Base-by-base conservation (phyloP, 768 basidiomycete species). In the Crepidotus variabilis region DNA sequence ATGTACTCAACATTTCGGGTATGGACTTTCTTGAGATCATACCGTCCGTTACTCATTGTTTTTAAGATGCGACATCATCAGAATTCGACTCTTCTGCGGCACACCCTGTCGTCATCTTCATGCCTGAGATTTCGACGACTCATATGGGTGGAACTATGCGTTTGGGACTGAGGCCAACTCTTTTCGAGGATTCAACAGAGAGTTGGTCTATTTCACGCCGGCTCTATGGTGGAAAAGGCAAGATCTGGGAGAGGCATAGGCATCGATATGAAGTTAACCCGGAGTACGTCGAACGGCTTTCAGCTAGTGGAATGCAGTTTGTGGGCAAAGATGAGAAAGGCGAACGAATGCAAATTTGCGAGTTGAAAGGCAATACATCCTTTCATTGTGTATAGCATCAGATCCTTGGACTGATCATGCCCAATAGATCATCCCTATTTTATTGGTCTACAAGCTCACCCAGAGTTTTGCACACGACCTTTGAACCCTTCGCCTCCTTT, bases 81-180 rank as follows among this genome's bases (percentile, higher is more conserved):
- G 96, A 99, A 71, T 90, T 98, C 63, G 72, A 79, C 39, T 66
- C 81, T 2, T 71, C 82, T 1, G 75, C 86, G 1, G 69, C 74
- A n/a, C 75, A 88, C 60, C 90, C 89, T 0, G 79, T 94, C 55
- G 78, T 98, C 71, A 80, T 98, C 63, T 98, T 95, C 82, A 99
- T 99, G 97, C 97, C 97, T 16, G 97, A 99, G 70, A 92, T 99
- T 63, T 97, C 94, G 10, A 90, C 88, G 68, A 98, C 95, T 11
- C 94, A 98, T 61, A 93, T 98, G 85, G 97, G 97, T 51, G 97
- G 97, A 20, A 99, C 96, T n/a, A 99, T 99, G 97, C 88, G 97
- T 11, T 83, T 98, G n/a, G 97, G 97, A 21, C 79, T 98, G 43
- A 86, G 96, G n/a, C 94, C 96, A 2, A 99, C 96, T 1, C 82